These are phyloP conservation scores for Blepharisma undulans DNA, from an alignment of 169 alveolate genomes.

Conservation along the genomic window DNA sequence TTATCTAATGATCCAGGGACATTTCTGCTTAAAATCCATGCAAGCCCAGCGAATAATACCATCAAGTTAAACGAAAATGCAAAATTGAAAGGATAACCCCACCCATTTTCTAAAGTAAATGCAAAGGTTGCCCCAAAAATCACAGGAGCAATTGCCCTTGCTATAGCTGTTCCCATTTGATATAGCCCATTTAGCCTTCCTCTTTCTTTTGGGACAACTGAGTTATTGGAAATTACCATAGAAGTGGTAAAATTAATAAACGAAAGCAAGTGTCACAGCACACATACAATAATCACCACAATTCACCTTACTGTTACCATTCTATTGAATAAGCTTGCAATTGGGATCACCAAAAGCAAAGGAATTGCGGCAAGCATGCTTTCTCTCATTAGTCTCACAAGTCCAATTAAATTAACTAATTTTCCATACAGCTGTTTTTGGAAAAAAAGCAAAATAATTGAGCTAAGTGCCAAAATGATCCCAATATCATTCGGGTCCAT, in stretches of 20 bases:
- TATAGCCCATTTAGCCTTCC: conserved; percentile 18
- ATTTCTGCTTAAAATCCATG: not conserved
- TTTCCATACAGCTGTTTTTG: not conserved
- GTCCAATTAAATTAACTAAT: not conserved
- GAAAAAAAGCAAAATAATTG: not conserved
- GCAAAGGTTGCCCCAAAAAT: not conserved
- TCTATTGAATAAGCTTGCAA: not conserved
- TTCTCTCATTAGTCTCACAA: not conserved
- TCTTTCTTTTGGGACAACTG: not conserved
- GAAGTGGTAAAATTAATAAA: not conserved
- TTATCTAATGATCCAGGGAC: not conserved
- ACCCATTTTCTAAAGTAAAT: not conserved
- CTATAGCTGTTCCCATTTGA: not conserved
- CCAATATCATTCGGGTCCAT: not conserved
- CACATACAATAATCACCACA: not conserved
- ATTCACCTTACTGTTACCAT: not conserved
- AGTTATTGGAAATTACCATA: not conserved
- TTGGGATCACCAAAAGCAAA: not conserved
- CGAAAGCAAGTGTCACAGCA: not conserved
- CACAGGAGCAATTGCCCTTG: not conserved
- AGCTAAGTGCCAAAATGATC: not conserved
- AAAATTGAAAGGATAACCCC: conserved; percentile 14
- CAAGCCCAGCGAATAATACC: not conserved
- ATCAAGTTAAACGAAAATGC: conserved; percentile 14
- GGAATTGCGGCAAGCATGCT: not conserved